Evolutionary conservation across 108 stramenopile genomes (phyloP).

Genomic region (Parmales sp.): DNA sequence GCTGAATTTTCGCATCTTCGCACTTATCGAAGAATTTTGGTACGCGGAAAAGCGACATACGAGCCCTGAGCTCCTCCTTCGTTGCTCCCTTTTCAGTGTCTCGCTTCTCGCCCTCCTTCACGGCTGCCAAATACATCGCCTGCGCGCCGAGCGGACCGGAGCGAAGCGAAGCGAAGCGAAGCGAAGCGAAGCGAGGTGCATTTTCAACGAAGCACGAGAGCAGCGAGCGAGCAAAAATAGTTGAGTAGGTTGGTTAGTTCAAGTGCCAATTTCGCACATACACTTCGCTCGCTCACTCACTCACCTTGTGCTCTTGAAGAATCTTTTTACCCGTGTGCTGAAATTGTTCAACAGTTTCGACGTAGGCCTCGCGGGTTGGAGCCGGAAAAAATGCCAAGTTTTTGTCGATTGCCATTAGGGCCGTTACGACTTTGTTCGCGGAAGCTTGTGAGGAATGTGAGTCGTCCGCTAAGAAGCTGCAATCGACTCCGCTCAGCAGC

Average conservation of each 20-base stretch:
- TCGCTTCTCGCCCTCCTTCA: slow-evolving; percentile 58
- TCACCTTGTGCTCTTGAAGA: neutral
- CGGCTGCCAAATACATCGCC: slow-evolving; percentile 66
- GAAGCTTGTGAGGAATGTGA: slow-evolving; percentile 9
- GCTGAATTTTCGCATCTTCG: slow-evolving; percentile 36
- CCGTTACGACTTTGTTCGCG: slow-evolving; percentile 26
- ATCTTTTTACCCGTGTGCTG: slow-evolving; percentile 46
- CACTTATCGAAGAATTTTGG: slow-evolving; percentile 54
- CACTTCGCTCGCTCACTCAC: neutral
- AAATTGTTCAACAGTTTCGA: slow-evolving; percentile 49
- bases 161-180: too few relatives aligned
- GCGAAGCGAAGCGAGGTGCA: neutral
- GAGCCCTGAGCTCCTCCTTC: slow-evolving; percentile 59
- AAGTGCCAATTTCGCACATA: neutral
- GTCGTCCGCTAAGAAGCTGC: slow-evolving; percentile 47
- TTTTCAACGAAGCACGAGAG: neutral
- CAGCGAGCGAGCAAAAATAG: neutral
- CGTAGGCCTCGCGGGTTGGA: slow-evolving; percentile 31
- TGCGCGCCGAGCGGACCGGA: neutral
- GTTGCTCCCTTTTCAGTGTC: slow-evolving; percentile 19
- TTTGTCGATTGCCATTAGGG: too few relatives aligned
- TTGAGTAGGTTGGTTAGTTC: neutral
- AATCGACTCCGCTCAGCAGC: slow-evolving; percentile 42
- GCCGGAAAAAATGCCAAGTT: too few relatives aligned
- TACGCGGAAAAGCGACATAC: slow-evolving; percentile 60